Percentiles rank a stretch among this genome's conserved stretches.
Conservation (phyloP, 345 rosid genomes). For the Euphorbia tirucalli region DNA sequence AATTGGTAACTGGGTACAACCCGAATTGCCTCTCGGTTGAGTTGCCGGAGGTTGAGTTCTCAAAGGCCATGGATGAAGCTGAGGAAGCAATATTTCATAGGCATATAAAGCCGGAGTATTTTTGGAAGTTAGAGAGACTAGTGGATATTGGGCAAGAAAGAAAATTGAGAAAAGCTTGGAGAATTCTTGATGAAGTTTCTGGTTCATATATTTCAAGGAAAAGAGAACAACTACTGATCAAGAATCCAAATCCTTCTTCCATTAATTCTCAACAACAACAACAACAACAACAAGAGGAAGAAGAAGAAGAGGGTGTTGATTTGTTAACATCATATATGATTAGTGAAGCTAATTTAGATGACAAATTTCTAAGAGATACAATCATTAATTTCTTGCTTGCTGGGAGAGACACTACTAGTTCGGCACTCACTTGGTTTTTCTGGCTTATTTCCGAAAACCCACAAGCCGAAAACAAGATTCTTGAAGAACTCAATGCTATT, state of each 20-base stretch:
- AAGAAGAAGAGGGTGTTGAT: conserved; percentile 1
- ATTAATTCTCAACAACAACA: too few relatives aligned
- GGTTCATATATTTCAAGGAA: conserved; percentile 3
- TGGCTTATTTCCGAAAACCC: conserved; percentile 20
- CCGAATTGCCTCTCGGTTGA: conserved; percentile 16
- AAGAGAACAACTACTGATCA: not conserved
- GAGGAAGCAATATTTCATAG: conserved; percentile 19
- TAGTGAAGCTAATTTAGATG: conserved; percentile 9
- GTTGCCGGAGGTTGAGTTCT: conserved; percentile 2
- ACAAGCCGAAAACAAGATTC: conserved; percentile 4
- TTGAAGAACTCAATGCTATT: conserved; percentile 10
- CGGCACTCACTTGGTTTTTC: conserved; percentile 26
- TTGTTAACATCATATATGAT: conserved; percentile 17
- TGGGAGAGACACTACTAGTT: conserved; percentile 21
- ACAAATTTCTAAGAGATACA: conserved; percentile 22
- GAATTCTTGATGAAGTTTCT: not conserved
- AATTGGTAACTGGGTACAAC: conserved; percentile 2
- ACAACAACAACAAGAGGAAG: not conserved
- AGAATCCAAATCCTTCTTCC: too few relatives aligned
- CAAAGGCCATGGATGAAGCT: conserved; percentile 19
- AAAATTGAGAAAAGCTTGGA: conserved; percentile 10
- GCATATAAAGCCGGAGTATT: not conserved
- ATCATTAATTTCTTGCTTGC: conserved; percentile 18
- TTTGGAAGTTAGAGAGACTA: conserved; percentile 22
- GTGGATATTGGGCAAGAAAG: conserved; percentile 16